phyloP scores from a whole-genome alignment of 2,329 filamentous ascomycete species.

The Penicillium brevicompactum region DNA sequence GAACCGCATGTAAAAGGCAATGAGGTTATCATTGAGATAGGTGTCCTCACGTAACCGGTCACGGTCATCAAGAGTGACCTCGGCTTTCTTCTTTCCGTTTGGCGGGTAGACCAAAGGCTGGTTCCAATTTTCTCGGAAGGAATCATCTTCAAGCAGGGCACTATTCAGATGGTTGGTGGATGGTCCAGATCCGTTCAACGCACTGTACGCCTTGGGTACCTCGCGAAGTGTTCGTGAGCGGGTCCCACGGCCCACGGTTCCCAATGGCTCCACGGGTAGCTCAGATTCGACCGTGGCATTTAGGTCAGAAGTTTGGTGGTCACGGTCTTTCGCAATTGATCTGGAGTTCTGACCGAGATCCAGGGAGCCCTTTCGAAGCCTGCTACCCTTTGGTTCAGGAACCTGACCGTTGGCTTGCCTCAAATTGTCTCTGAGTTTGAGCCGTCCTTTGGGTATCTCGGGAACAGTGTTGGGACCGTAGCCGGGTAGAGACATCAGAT shows the following conservation, averaged over 20 bases:
- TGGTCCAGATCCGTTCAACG: neutral
- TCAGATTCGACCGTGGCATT: constrained; percentile 16
- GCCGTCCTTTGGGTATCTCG: constrained; percentile 22
- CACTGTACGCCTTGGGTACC: constrained; percentile 1
- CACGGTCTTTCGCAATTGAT: constrained; percentile 3
- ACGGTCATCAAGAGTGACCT: constrained; percentile 53
- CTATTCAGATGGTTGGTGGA: neutral
- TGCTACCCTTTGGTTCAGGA: neutral
- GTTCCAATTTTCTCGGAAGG: constrained; percentile 29
- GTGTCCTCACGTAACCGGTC: constrained; percentile 77
- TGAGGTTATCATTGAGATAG: constrained; percentile 89
- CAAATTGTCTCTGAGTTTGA: constrained; percentile 35
- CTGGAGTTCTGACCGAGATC: neutral
- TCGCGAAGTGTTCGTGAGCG: constrained; percentile 30
- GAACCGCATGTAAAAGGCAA: constrained; percentile 82
- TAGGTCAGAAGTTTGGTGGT: constrained; percentile 4
- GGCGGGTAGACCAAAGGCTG: constrained; percentile 49
- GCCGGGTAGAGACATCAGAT: constrained; percentile 20
- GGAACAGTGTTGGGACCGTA: constrained; percentile 5
- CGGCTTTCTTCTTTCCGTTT: constrained; percentile 49
- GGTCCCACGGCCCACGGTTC: constrained; percentile 26
- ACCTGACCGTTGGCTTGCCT: constrained; percentile 23
- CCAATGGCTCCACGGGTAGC: constrained; percentile 35
- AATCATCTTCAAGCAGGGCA: constrained; percentile 16
- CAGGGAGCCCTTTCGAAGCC: neutral